Base-by-base conservation (phyloP, 106 monocot species). In the Acorus calamus region DNA sequence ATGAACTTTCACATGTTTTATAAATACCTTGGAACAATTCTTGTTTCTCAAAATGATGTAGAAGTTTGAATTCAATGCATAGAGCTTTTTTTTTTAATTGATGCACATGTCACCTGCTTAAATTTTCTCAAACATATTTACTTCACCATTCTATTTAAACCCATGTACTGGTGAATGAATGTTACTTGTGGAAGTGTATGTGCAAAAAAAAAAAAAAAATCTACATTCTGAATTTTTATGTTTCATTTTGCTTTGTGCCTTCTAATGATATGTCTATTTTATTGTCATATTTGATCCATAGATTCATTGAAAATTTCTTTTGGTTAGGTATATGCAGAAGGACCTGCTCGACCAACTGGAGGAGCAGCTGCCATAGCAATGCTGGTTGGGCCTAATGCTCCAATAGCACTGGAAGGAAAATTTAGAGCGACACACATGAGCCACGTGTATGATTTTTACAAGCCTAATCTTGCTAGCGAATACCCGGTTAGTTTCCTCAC, bases 401-500 rank as follows among this genome's bases (percentile, higher is more conserved):
- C 94, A 41, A 80, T 96, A 62, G 9, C 52, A 50, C 85, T 96
- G 62, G 94, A 96, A 67, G 87, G 89, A 60, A 94, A 96, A 85
- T 85, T 68, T 10, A 82, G 80, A 49, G 94, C 81, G 63, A 84
- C 84, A n/a, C 90, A 96, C 70, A 96, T 96, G 94, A 51, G 80
- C 71, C 94, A 96, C 72, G 90, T 91, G 63, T 96, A 96, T 80
- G 94, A 96, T 65, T 96, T 96, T 63, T 96, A 96, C 76, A 96
- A 96, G 74, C 94, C 94, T 10, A 65, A 90, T 65, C 84, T 96
- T 66, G 87, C 94, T n/a, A 96, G 94, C 53, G 94, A 96, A 87
- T 96, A 96, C 71, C 94, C 94, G 76, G 94, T 96, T 80, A 68
- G 86, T 62, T 76, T 68, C 50, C 14, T 74, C 11, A 50, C 13